phyloP scores from a whole-genome alignment of 371 early-diverging fungal genomes.

The Rhizopus microsporus region DNA sequence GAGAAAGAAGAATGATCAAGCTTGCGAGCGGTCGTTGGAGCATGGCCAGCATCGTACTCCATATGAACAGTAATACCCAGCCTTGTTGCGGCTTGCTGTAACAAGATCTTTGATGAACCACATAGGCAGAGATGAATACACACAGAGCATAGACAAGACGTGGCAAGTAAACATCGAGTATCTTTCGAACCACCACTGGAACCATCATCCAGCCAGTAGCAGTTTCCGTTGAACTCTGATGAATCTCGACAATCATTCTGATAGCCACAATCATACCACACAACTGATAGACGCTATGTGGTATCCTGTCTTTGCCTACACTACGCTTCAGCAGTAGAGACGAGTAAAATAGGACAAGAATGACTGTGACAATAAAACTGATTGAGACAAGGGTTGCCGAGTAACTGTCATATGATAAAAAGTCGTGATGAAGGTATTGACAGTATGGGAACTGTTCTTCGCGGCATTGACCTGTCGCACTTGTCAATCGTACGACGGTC shows the following conservation, averaged over 20 bases:
- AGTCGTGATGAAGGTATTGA: slow-evolving; percentile 32
- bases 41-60: slow-evolving; percentile 35
- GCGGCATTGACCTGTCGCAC: slow-evolving; percentile 79
- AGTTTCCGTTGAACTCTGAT: slow-evolving; percentile 11
- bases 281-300: neutral
- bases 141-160: slow-evolving; percentile 28
- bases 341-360: neutral
- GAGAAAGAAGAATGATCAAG: slow-evolving; percentile 22
- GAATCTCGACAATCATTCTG: slow-evolving; percentile 21
- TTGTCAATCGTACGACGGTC: slow-evolving; percentile 59
- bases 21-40: slow-evolving; percentile 42
- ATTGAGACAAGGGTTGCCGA: neutral
- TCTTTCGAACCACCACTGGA: slow-evolving; percentile 1
- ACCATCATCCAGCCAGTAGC: neutral
- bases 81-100: neutral
- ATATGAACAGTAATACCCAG: slow-evolving; percentile 23
- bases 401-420: slow-evolving; percentile 19
- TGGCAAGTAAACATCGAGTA: slow-evolving; percentile 36
- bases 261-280: slow-evolving; percentile 18
- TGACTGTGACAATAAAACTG: neutral
- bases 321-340: neutral
- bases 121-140: neutral
- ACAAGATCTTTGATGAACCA: neutral
- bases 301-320: neutral
- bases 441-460: slow-evolving; percentile 86